These are phyloP conservation scores for Lyophyllum semitale DNA, from an alignment of 768 basidiomycete species.

Conservation along the genomic window DNA sequence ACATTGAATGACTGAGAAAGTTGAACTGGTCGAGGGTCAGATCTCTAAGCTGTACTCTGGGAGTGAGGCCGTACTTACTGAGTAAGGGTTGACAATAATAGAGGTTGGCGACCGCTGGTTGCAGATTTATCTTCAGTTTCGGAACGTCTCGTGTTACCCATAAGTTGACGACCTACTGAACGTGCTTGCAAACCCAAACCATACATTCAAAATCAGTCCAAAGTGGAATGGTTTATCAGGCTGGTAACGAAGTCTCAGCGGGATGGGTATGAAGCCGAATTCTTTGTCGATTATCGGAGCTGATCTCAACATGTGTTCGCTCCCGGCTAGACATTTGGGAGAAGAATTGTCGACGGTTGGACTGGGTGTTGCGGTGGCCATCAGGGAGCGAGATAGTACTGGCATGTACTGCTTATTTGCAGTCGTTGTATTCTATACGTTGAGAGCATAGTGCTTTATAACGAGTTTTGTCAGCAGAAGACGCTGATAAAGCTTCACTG, in stretches of 20 bases:
- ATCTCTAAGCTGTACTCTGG: neutral
- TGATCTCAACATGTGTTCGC: neutral
- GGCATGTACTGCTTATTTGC: too few relatives aligned
- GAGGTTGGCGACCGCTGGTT: conserved; percentile 68
- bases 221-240: conserved; percentile 54
- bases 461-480: too few relatives aligned
- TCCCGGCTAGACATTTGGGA: too few relatives aligned
- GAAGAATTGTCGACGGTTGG: neutral
- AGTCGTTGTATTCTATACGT: too few relatives aligned
- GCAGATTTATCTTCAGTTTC: neutral
- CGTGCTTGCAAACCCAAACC: conserved; percentile 67
- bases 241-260: conserved; percentile 52
- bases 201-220: conserved; percentile 49
- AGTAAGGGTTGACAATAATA: conserved; percentile 85
- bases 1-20: conserved; percentile 39
- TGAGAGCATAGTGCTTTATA: too few relatives aligned
- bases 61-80: conserved; percentile 41
- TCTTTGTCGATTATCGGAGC: conserved; percentile 30
- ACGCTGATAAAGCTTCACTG: too few relatives aligned
- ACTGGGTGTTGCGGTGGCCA: too few relatives aligned
- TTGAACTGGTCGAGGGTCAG: conserved; percentile 33
- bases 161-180: conserved; percentile 38
- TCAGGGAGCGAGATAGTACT: too few relatives aligned
- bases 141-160: neutral
- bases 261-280: conserved; percentile 70